Percentiles rank a stretch among this genome's conserved stretches.
These are phyloP conservation scores for Moniliophthora roreri DNA, from an alignment of 1,284 basidiomycete species.

Conservation along the genomic window DNA sequence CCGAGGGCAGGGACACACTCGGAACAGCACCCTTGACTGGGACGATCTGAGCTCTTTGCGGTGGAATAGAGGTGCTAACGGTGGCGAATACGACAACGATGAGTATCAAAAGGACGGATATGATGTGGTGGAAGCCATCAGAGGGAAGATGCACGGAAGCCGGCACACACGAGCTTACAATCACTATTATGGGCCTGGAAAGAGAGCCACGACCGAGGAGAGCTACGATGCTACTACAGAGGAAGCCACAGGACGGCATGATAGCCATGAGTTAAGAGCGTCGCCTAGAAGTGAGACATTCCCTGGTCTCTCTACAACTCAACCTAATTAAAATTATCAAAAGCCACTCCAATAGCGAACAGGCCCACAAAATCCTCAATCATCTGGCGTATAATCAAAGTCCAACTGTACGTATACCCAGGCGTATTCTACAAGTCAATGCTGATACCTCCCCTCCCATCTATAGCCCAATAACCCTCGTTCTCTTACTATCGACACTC, in stretches of 20 bases:
- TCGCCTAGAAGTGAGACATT: not conserved
- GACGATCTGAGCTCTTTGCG: conserved; percentile 7
- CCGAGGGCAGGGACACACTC: not conserved
- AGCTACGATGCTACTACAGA: not conserved
- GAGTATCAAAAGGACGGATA: not conserved
- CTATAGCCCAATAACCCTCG: conserved; percentile 35
- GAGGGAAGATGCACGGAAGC: not conserved
- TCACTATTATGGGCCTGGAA: not conserved
- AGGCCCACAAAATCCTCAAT: not conserved
- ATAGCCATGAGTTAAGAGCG: not conserved
- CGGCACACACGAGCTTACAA: too few relatives aligned
- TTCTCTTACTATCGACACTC: conserved; percentile 45
- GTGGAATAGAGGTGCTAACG: conserved; percentile 5
- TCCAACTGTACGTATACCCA: conserved; percentile 25
- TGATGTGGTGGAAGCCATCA: not conserved
- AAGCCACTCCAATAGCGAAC: not conserved
- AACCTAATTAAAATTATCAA: not conserved
- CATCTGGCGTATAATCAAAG: conserved; percentile 12
- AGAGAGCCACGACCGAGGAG: not conserved
- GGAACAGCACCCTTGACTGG: not conserved
- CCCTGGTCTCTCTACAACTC: not conserved
- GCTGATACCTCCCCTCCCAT: not conserved
- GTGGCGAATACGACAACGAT: not conserved
- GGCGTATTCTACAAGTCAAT: not conserved
- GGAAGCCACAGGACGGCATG: not conserved